Percentiles rank a stretch among this genome's conserved stretches.
Evolutionary conservation across 2,329 filamentous ascomycete genomes (phyloP).

Genomic region (Penicillium palitans): DNA sequence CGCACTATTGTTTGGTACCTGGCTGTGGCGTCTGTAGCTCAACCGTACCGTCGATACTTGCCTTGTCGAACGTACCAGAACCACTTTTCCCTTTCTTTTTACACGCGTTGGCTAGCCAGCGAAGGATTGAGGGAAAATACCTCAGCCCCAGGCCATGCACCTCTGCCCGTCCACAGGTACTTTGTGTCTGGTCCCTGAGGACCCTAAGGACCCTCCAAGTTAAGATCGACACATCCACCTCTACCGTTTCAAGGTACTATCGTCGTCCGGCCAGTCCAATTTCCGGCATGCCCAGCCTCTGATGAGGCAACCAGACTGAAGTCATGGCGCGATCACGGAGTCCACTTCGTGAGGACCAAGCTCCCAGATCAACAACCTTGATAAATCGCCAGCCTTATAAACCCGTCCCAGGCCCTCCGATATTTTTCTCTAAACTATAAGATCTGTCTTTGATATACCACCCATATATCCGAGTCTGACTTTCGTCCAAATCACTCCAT

Average conservation of each 20-base stretch:
- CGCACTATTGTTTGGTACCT: constrained; percentile 10
- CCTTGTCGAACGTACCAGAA: constrained; percentile 2
- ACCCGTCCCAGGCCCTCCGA: constrained; percentile 3
- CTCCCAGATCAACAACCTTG: constrained; percentile 1
- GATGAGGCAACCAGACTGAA: constrained; percentile 11
- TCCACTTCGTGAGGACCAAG: constrained; percentile 10
- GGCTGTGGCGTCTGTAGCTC: constrained; percentile 10
- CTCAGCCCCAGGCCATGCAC: constrained; percentile 1
- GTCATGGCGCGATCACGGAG: constrained; percentile 21
- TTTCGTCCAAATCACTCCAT: neutral
- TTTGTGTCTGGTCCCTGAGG: neutral
- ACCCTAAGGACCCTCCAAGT: constrained; percentile 1
- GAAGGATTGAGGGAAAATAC: constrained; percentile 6
- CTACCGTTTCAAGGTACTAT: neutral
- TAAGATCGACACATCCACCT: constrained; percentile 17
- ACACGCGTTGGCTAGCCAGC: constrained; percentile 6
- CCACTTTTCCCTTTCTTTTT: constrained; percentile 3
- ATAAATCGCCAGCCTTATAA: constrained; percentile 16
- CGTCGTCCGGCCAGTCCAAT: neutral
- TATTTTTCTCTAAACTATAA: neutral
- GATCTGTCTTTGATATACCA: constrained; percentile 4
- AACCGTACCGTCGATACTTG: constrained; percentile 19
- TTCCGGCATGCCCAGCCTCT: constrained; percentile 6
- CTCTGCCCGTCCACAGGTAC: neutral
- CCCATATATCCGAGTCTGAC: neutral